phyloP scores from a whole-genome alignment of 768 basidiomycete genomes.

The Tricholoma saponaceum region DNA sequence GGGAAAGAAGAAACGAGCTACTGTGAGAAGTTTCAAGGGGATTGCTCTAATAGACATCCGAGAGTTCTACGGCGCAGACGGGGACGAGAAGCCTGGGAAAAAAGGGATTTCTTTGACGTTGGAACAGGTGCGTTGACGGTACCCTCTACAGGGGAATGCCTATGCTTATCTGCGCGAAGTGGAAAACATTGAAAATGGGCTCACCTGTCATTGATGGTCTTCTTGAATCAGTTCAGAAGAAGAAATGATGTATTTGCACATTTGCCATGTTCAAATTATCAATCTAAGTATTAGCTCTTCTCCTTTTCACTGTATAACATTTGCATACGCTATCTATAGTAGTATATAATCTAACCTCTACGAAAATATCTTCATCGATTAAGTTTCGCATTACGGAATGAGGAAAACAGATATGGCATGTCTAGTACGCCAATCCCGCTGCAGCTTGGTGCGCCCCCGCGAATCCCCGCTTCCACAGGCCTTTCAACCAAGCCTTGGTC shows the following conservation, averaged over 20 bases:
- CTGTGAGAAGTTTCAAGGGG: constrained; percentile 50
- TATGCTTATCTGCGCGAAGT: constrained; percentile 29
- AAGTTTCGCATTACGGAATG: constrained; percentile 1
- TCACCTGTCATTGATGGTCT: constrained; percentile 47
- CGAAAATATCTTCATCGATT: not conserved
- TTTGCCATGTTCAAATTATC: not conserved
- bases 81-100: constrained; percentile 72
- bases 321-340: not conserved
- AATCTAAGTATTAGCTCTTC: not conserved
- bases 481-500: constrained; percentile 59
- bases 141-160: not conserved
- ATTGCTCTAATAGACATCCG: constrained; percentile 63
- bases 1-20: constrained; percentile 68
- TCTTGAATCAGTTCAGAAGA: constrained; percentile 32
- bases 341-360: not conserved
- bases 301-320: not conserved
- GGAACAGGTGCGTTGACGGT: constrained; percentile 51
- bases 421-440: constrained; percentile 50
- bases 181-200: constrained; percentile 50
- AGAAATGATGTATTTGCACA: constrained; percentile 9
- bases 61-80: constrained; percentile 56
- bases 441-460: constrained; percentile 68
- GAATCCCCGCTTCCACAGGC: constrained; percentile 54
- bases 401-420: constrained; percentile 1
- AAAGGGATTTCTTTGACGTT: constrained; percentile 67